Evolutionary conservation across 805 yeast species (phyloP).

Genomic region (Kodamaea neixiangensis): DNA sequence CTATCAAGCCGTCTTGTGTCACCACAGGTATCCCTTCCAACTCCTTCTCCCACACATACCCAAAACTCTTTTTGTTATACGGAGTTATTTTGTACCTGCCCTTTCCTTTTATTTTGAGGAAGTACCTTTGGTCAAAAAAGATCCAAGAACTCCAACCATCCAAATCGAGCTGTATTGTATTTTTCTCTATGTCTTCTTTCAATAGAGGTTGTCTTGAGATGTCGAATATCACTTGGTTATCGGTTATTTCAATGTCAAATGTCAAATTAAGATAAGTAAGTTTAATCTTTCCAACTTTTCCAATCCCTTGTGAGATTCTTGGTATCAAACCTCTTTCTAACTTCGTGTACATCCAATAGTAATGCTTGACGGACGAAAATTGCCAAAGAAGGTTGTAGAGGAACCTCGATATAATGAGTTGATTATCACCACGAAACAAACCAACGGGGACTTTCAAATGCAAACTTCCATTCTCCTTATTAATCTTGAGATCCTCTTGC

Average conservation of each 20-base stretch:
- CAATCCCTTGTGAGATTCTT: slow-evolving; percentile 12
- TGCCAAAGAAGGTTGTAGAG: slow-evolving; percentile 29
- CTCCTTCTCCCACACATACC: slow-evolving; percentile 1
- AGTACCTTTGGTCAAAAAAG: slow-evolving; percentile 42
- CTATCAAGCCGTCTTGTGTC: slow-evolving; percentile 1
- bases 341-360: slow-evolving; percentile 43
- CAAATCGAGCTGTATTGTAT: neutral
- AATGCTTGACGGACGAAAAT: slow-evolving; percentile 34
- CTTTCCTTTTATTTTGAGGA: slow-evolving; percentile 27
- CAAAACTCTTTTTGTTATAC: slow-evolving; percentile 6
- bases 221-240: slow-evolving; percentile 10
- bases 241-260: slow-evolving; percentile 15
- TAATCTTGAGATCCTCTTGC: neutral
- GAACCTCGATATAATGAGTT: slow-evolving; percentile 28
- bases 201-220: slow-evolving; percentile 26
- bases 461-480: slow-evolving; percentile 13
- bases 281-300: neutral
- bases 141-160: slow-evolving; percentile 30
- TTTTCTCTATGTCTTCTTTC: slow-evolving; percentile 12
- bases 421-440: slow-evolving; percentile 13
- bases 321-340: slow-evolving; percentile 36
- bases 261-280: slow-evolving; percentile 22
- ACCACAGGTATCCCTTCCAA: slow-evolving; percentile 9
- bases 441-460: slow-evolving; percentile 14
- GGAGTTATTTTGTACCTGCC: slow-evolving; percentile 5